A percentile compares a stretch with the other conserved stretches of the same genome.
Evolutionary conservation across 352 stramenopile species (phyloP).

Genomic region (Globisporangium radiosum): DNA sequence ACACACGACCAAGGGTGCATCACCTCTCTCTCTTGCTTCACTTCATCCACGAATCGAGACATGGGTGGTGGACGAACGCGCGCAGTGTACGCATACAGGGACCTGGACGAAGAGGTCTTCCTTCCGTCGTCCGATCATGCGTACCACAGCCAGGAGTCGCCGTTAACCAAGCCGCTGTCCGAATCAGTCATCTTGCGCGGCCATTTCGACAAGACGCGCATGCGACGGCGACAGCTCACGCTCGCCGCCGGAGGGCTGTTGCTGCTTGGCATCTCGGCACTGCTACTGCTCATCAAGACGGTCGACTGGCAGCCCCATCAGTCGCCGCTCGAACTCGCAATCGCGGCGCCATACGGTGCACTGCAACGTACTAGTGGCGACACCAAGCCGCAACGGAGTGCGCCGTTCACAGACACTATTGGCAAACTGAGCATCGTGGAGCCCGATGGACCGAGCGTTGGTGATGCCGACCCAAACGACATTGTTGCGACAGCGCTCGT

Average conservation of each 20-base stretch:
- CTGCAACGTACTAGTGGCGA: neutral
- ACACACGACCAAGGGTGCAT: too few relatives aligned
- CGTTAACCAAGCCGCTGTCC: neutral
- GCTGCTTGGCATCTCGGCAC: neutral
- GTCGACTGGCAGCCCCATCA: neutral
- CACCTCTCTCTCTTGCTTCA: too few relatives aligned
- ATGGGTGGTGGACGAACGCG: neutral
- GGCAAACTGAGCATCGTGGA: neutral
- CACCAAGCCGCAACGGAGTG: neutral
- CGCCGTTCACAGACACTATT: neutral
- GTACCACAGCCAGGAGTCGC: constrained; percentile 5
- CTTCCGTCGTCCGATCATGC: neutral
- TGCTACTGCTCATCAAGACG: neutral
- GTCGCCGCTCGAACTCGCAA: constrained; percentile 1
- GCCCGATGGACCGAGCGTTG: neutral
- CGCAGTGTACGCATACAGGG: constrained; percentile 1
- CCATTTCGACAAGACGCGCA: constrained; percentile 3
- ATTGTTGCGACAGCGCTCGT: neutral
- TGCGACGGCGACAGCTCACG: neutral
- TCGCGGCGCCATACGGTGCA: constrained; percentile 2
- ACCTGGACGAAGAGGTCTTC: constrained; percentile 4
- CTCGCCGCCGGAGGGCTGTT: neutral
- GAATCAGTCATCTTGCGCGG: constrained; percentile 4
- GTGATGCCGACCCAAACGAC: neutral
- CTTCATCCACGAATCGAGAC: too few relatives aligned